These are phyloP conservation scores for Pseudogymnoascus sp. DNA, from an alignment of 2,329 filamentous ascomycete genomes.

Conservation along the genomic window DNA sequence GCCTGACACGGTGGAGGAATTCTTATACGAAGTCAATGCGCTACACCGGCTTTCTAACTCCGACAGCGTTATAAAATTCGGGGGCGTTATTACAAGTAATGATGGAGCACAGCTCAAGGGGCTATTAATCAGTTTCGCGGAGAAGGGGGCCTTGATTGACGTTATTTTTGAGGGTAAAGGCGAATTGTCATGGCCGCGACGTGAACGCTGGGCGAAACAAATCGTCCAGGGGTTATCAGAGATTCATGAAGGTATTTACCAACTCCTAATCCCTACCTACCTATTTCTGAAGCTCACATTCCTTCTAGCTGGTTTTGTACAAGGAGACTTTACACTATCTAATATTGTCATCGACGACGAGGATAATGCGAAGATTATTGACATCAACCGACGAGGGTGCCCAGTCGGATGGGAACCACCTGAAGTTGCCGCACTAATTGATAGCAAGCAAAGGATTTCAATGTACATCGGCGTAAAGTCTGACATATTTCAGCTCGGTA, in stretches of 20 bases:
- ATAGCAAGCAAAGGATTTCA: conserved; percentile 79
- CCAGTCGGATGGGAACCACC: conserved; percentile 97
- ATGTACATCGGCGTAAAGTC: conserved; percentile 99
- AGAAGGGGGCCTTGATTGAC: conserved; percentile 80
- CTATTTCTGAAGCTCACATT: not conserved
- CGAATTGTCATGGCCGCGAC: conserved; percentile 55
- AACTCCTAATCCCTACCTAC: not conserved
- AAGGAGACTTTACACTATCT: conserved; percentile 93
- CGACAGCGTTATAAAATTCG: conserved; percentile 71
- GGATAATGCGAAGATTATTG: conserved; percentile 90
- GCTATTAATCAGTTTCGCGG: conserved; percentile 78
- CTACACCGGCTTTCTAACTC: conserved; percentile 69
- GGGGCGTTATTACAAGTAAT: conserved; percentile 82
- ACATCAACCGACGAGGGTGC: conserved; percentile 95
- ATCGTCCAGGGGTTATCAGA: conserved; percentile 84
- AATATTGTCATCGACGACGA: conserved; percentile 88
- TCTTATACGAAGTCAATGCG: conserved; percentile 94
- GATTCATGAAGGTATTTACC: conserved; percentile 61
- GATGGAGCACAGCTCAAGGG: conserved; percentile 67
- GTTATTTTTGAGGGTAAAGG: conserved; percentile 72
- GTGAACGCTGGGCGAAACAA: conserved; percentile 83
- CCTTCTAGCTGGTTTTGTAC: conserved; percentile 70
- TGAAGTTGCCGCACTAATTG: conserved; percentile 75
- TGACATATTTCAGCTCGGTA: conserved; percentile 89
- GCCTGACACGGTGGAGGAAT: conserved; percentile 90